Percentiles rank a stretch among this genome's conserved stretches.
Evolutionary conservation across 139 green algal genomes (phyloP).

Genomic region (Auxenochlorella pyrenoidosa): DNA sequence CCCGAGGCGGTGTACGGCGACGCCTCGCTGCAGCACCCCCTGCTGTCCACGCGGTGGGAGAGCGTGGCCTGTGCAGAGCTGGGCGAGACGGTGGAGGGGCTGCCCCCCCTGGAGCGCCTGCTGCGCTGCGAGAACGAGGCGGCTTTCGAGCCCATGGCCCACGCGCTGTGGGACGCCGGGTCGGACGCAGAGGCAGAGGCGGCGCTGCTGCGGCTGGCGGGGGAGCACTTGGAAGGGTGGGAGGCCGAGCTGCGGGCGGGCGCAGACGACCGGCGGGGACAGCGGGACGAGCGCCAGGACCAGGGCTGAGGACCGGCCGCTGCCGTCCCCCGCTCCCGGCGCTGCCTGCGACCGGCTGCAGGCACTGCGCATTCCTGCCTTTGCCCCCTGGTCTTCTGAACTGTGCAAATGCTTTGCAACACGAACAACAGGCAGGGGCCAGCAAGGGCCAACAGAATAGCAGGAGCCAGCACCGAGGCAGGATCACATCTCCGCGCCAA

Average conservation of each 20-base stretch:
- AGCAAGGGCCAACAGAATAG: too few relatives aligned
- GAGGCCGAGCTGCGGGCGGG: constrained; percentile 54
- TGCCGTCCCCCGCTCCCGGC: too few relatives aligned
- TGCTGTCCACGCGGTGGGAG: constrained; percentile 72
- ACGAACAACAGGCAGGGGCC: too few relatives aligned
- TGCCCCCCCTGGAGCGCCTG: constrained; percentile 77
- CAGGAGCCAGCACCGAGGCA: background rate
- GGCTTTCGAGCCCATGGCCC: constrained; percentile 70
- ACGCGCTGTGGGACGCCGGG: constrained; percentile 71
- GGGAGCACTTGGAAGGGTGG: constrained; percentile 58
- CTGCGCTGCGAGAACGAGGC: constrained; percentile 73
- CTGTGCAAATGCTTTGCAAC: too few relatives aligned
- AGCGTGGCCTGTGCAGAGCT: constrained; percentile 46
- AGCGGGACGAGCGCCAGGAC: background rate
- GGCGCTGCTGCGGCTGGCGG: constrained; percentile 54
- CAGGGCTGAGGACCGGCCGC: too few relatives aligned
- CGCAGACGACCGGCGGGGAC: constrained; percentile 12
- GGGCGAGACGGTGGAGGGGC: constrained; percentile 64
- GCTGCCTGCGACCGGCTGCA: too few relatives aligned
- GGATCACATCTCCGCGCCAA: constrained; percentile 84
- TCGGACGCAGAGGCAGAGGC: constrained; percentile 63
- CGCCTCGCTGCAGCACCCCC: constrained; percentile 55
- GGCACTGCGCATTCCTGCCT: too few relatives aligned
- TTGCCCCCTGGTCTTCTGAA: too few relatives aligned
- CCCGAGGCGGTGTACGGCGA: constrained; percentile 66